Evolutionary conservation across 1,139 yeast genomes (phyloP), one percentile per base, ranked within the genome.

Genomic region (Eremothecium cymbalariae): DNA sequence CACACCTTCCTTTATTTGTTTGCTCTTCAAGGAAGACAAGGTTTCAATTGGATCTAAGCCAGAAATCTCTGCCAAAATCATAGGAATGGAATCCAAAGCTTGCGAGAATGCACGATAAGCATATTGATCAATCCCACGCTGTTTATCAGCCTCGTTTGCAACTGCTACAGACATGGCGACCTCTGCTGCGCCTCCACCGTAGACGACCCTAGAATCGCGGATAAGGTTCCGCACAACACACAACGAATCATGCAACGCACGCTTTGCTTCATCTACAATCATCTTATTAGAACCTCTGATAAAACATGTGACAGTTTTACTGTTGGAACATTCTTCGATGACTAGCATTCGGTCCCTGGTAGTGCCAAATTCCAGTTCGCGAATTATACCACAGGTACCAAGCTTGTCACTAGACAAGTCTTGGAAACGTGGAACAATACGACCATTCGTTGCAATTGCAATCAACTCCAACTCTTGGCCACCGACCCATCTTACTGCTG

Each of bases 151-250:
- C 44, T 83, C 95, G 34, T 80, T 85, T 37, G 88, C 72, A 13
- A 93, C 95, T 8, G 94, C 94, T 47, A 90, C 64, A 11, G 97
- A 86, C 65, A 95, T 82, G 2, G 96, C 70, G 37, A 90, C 76
- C 64, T 93, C 99, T 17, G 97, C 93, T 14, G 98, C 95, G 50
- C 98, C 99, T 48, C 98, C 98, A 45, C 98, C 98, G 55, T 93
- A 93, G 11, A 93, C 97, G 32, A 93, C 85, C 61, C 96, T 74
- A 57, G 77, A 80, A 58, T 93, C 97, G 55, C 81, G 77, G 37
- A 93, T 80, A 56, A 93, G 72, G 64, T 93, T 93, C 65, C 98
- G 83, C 21, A 93, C 98, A 34, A 93, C 98, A 65, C 98, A 90
- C 40, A 93, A 67, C 4, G 98, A 85, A 59, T 93, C 99, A 56